Evolutionary conservation across 148 eudicot genomes (phyloP), one percentile per base, ranked within the genome.

Genomic region (Silene uniflora): DNA sequence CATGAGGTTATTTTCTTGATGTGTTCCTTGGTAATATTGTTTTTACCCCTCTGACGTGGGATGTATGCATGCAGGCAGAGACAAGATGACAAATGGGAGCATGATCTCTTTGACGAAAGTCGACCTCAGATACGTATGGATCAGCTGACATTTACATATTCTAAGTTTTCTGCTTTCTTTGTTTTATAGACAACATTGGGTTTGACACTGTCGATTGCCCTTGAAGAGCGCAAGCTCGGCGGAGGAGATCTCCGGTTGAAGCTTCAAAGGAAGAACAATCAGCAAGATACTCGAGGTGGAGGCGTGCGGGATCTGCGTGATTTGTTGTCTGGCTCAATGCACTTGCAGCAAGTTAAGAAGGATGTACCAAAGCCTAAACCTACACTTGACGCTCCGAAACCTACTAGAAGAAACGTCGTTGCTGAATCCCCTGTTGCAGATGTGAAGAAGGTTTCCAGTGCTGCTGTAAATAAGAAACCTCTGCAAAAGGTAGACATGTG

Each of bases 41-140:
- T 46, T 12, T 7, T 8, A 56, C 21, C 12, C 11, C 61, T 44
- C 64, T 81, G 77, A 81, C 19, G 49, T 62, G 25, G 12, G 21
- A 54, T 35, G 49, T 25, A 22, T 71, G 49, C 42, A 29, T 91
- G 83, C 90, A 93, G 97, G 88, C 93, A 81, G 78, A 87, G 97
- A 80, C 89, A 89, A 72, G 98, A 88, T 80, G 97, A 91, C 85
- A 91, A 88, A 83, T 93, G 98, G 98, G 90, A 88, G 67, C 96
- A 93, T 79, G 96, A 93, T 82, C 92, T 93, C 74, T 91, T 69
- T 71, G 80, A 82, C 46, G 81, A 81, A 12, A 78, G 75, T 47
- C 91, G 65, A 46, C 85, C 90, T 35, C 92, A 80, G 64, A 75
- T 82, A 81, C 82, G 93, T 93, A 88, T 68, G 90, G 58, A 62